Conservation (phyloP, 257 asterid species). For the Primulina eburnea region DNA sequence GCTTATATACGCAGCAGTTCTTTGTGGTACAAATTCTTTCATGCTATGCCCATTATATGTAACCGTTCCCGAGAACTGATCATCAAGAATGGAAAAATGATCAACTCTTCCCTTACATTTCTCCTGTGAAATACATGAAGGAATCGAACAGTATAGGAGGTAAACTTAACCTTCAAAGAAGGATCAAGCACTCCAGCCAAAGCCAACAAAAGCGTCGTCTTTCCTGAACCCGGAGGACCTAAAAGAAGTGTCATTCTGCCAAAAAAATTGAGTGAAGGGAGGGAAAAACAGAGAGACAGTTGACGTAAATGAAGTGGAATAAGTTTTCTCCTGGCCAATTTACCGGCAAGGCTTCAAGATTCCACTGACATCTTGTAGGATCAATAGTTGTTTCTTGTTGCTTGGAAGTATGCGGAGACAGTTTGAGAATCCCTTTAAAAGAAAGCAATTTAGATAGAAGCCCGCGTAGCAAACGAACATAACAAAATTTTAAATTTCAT, state of each 20-base stretch:
- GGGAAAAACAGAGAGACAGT: background rate
- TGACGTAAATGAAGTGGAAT: background rate
- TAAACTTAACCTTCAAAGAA: constrained; percentile 35
- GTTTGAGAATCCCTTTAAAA: constrained; percentile 43
- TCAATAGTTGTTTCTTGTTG: constrained; percentile 48
- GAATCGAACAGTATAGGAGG: background rate
- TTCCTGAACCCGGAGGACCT: constrained; percentile 73
- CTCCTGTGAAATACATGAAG: background rate
- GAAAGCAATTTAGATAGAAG: background rate
- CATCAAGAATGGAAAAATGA: background rate
- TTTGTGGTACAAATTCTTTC: constrained; percentile 57
- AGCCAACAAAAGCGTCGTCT: constrained; percentile 62
- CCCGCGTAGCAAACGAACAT: background rate
- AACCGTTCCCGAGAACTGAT: constrained; percentile 52
- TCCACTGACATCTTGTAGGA: constrained; percentile 59
- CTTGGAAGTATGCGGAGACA: constrained; percentile 42
- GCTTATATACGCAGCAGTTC: constrained; percentile 62
- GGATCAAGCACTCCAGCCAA: constrained; percentile 66
- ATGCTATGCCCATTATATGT: constrained; percentile 57
- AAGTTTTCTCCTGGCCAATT: background rate
- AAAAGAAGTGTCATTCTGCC: constrained; percentile 67
- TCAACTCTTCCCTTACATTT: no score
- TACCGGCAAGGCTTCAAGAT: constrained; percentile 69
- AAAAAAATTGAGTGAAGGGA: constrained; percentile 4
- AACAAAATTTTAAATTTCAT: no score